Evolutionary conservation across 805 yeast species (phyloP).

Genomic region (Ogataea nakhonphanomensis): DNA sequence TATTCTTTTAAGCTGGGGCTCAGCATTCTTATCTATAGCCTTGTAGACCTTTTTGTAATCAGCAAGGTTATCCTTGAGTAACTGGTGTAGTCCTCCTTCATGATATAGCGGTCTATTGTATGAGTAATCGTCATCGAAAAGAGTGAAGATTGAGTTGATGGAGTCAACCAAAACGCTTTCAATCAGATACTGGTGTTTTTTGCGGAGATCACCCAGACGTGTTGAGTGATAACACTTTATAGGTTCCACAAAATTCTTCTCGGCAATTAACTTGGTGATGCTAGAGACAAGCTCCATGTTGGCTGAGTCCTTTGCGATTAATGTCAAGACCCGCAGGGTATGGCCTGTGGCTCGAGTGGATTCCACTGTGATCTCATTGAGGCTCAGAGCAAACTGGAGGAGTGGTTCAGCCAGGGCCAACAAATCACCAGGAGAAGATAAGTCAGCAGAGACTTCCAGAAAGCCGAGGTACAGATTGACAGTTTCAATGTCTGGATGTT

Average conservation of each 20-base stretch:
- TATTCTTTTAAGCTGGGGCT: constrained; percentile 51
- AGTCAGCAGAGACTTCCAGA: constrained; percentile 14
- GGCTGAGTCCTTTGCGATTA: constrained; percentile 24
- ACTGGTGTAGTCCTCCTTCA: constrained; percentile 41
- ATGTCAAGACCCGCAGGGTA: constrained; percentile 25
- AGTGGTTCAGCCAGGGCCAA: constrained; percentile 1
- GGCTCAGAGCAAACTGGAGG: constrained; percentile 1
- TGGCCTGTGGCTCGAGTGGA: constrained; percentile 20
- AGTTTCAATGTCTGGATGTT: constrained; percentile 13
- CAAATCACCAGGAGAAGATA: constrained; percentile 6
- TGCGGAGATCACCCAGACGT: constrained; percentile 23
- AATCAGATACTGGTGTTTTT: constrained; percentile 21
- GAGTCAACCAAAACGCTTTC: constrained; percentile 47
- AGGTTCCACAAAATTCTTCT: constrained; percentile 21
- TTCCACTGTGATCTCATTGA: constrained; percentile 8
- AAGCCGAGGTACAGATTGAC: constrained; percentile 20
- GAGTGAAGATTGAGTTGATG: constrained; percentile 66
- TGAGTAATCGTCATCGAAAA: constrained; percentile 71
- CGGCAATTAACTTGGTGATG: constrained; percentile 27
- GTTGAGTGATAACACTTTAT: constrained; percentile 14
- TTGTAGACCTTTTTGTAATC: constrained; percentile 53
- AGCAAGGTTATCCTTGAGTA: constrained; percentile 42
- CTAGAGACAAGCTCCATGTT: constrained; percentile 16
- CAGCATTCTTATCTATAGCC: constrained; percentile 62
- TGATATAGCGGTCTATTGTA: constrained; percentile 73